Evolutionary conservation across 441 rosid species (phyloP), one percentile per base, ranked within the genome.

Genomic region (Euphorbia corollata): DNA sequence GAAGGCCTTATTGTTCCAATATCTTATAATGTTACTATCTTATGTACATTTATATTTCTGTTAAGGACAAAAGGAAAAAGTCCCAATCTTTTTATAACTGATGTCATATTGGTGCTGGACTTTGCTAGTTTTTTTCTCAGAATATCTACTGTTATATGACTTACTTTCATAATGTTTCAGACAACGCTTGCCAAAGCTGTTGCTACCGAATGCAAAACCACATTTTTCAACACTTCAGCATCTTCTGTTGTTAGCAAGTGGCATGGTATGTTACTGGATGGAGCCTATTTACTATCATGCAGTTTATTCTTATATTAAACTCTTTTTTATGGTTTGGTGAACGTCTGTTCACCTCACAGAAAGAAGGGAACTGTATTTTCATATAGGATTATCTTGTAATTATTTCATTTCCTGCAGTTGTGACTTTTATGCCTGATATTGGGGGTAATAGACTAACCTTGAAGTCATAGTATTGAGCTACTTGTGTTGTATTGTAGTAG

Each of bases 161-260:
- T 61, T 68, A 1, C 45, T 23, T n/a, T 68, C 69, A 39, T 64
- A 61, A 68, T 77, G 70, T 68, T 79, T 43, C 85, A 90, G 99
- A 93, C 99, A 55, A 93, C 91, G 99, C 96, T 93, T 73, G 97
- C 99, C n/a, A 89, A 89, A 82, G 99, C 97, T 67, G 96, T 93
- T 74, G 99, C 99, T 59, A 91, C 97, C 24, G 97, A 93, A 78
- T 93, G 99, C 86, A 89, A 93, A 60, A 93, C 99, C 12, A 91
- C 99, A 10, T 93, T 93, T 84, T 93, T 93, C 85, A 93, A 93
- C 60, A 93, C 91, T 68, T 93, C 99, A 43, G 99, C 99, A 67
- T 93, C 99, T 53, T 93, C 99, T 36, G 90, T 93, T 50, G 99
- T 94, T 70, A 94, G 99, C 87, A 94, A 94, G 86, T 94, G 99